A percentile compares a stretch with the other conserved stretches of the same genome.
Evolutionary conservation across 768 basidiomycete species (phyloP).

Genomic region (Hemileccinum rubropunctum): DNA sequence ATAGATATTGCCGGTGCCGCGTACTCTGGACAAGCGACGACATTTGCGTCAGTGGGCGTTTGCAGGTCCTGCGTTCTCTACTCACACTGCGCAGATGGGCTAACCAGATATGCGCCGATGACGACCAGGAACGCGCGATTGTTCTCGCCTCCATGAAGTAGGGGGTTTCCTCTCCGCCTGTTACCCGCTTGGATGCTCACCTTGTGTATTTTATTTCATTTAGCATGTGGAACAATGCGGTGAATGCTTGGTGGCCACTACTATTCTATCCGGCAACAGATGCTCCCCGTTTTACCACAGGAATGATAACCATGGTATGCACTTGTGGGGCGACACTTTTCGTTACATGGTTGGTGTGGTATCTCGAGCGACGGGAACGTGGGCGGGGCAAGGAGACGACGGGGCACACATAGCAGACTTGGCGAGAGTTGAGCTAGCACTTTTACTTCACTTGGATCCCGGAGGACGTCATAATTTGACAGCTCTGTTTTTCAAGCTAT

Average conservation of each 20-base stretch:
- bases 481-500: constrained; percentile 6
- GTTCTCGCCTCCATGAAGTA: constrained; percentile 79
- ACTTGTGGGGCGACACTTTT: constrained; percentile 53
- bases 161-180: constrained; percentile 2
- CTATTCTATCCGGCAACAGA: constrained; percentile 74
- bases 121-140: constrained; percentile 65
- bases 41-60: constrained; percentile 54
- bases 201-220: neutral
- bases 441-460: neutral
- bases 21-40: constrained; percentile 74
- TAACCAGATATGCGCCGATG: constrained; percentile 72
- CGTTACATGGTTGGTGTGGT: constrained; percentile 56
- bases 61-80: neutral
- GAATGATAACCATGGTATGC: constrained; percentile 68
- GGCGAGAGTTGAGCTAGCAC: too few species aligned
- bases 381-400: neutral
- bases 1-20: constrained; percentile 61
- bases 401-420: neutral
- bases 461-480: neutral
- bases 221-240: constrained; percentile 67
- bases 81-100: constrained; percentile 53
- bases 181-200: neutral
- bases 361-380: constrained; percentile 43
- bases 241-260: constrained; percentile 70
- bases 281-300: constrained; percentile 63